Base-by-base conservation (phyloP, 306 rosid genomes). In the Ziziphus jujuba region DNA sequence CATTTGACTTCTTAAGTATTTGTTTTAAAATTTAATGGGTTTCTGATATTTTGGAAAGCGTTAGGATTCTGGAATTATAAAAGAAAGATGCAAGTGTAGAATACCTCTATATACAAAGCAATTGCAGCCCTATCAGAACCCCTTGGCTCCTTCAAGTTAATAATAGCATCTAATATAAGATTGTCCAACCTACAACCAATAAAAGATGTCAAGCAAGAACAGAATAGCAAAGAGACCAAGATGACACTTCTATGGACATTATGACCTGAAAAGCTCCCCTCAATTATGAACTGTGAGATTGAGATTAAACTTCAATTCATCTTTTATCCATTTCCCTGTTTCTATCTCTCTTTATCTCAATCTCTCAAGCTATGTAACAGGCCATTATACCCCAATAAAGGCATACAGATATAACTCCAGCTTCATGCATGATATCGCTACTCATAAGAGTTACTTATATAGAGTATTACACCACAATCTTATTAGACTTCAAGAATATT, bases 61-160 rank as follows among this genome's bases (percentile, higher is more conserved):
- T 5, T 0, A 24, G 23, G 20, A 67, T 65, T 33, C 51, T 70
- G 61, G 20, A 76, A 20, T 47, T 28, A 53, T 52, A 61, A 22
- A 25, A 5, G 22, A 67, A 48, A 69, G 40, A 61, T 61, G 69
- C 25, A 77, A 59, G 75, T 58, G 44, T 20, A 70, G 24, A 40
- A 69, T 84, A 92, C 98, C 98, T 92, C 95, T 77, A 92, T 89
- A 67, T 78, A 84, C 79, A 85, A 66, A 69, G 92, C 84, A 82
- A 92, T 87, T 60, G 89, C 79, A 72, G 90, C 90, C 75, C 88
- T 81, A 80, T 89, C 92, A 80, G 96, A 85, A 73, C 96, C 96
- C 87, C 82, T 82, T 43, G 87, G 84, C 81, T 92, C 98, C 90
- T 84, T 89, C 84, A 92, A 70, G 72, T 82, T 92, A 72, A 78